These are phyloP conservation scores for Verticillium nonalfalfae DNA, from an alignment of 2,329 filamentous ascomycete genomes.

Conservation along the genomic window DNA sequence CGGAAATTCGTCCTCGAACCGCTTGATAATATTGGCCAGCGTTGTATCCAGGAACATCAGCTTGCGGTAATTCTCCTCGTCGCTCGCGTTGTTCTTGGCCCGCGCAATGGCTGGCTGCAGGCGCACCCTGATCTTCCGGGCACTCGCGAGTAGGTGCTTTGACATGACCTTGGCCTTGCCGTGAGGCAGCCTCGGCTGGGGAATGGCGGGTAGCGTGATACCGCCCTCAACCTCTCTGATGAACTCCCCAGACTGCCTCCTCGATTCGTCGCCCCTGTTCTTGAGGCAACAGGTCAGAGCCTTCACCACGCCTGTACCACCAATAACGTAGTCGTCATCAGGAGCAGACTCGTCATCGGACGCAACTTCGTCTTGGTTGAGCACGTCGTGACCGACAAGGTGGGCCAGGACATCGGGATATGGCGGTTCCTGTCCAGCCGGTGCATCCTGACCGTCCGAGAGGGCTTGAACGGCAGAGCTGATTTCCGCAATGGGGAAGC, in stretches of 20 bases:
- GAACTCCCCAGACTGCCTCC: constrained; percentile 45
- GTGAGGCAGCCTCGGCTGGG: constrained; percentile 28
- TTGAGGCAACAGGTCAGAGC: constrained; percentile 85
- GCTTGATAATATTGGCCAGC: constrained; percentile 82
- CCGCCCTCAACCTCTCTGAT: constrained; percentile 46
- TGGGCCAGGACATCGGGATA: constrained; percentile 81
- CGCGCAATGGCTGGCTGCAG: constrained; percentile 78
- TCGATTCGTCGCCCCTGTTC: constrained; percentile 64
- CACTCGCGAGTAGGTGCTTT: constrained; percentile 79
- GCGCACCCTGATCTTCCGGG: constrained; percentile 78
- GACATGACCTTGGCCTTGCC: constrained; percentile 86
- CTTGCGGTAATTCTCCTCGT: constrained; percentile 68
- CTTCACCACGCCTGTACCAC: constrained; percentile 91
- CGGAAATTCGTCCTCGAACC: constrained; percentile 94
- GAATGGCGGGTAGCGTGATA: constrained; percentile 28
- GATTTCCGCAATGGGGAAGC: constrained; percentile 61
- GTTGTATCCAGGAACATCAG: constrained; percentile 85
- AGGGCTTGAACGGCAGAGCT: constrained; percentile 36
- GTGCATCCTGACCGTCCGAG: constrained; percentile 27
- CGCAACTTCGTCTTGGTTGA: constrained; percentile 39
- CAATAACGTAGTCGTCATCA: constrained; percentile 92
- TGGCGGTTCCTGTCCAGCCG: constrained; percentile 23
- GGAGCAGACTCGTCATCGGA: constrained; percentile 66
- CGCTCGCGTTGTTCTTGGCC: constrained; percentile 60
- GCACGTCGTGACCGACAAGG: constrained; percentile 67